A percentile compares a stretch with the other conserved stretches of the same genome.
phyloP scores from a whole-genome alignment of 805 yeast species.

The Lipomyces oligophaga region DNA sequence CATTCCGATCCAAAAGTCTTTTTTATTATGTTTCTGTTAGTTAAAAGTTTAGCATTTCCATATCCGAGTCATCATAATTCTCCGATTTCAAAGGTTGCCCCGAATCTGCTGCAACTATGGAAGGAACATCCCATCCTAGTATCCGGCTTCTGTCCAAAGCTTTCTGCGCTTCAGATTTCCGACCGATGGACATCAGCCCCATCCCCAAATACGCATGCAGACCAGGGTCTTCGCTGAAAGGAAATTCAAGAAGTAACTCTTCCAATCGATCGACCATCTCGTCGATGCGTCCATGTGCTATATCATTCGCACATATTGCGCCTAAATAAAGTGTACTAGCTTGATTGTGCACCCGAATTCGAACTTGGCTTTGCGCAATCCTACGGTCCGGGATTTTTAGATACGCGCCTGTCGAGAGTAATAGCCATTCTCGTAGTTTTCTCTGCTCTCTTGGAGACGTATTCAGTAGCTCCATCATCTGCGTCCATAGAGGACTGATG shows the following conservation, averaged over 20 bases:
- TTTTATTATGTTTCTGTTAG: background rate
- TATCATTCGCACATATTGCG: background rate
- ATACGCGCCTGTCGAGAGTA: constrained; percentile 9
- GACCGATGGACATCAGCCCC: constrained; percentile 13
- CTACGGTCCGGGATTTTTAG: constrained; percentile 2
- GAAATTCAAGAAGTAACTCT: constrained; percentile 23
- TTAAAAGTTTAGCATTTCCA: background rate
- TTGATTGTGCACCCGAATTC: constrained; percentile 2
- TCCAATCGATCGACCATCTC: constrained; percentile 16
- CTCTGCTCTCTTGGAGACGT: background rate
- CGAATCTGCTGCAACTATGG: no score
- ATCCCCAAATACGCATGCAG: constrained; percentile 17
- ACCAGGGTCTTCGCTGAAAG: constrained; percentile 19
- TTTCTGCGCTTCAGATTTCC: constrained; percentile 8
- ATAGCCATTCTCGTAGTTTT: constrained; percentile 17
- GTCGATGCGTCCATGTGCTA: constrained; percentile 3
- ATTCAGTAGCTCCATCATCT: constrained; percentile 2
- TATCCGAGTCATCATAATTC: background rate
- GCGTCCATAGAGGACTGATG: constrained; percentile 15
- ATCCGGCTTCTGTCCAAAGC: constrained; percentile 7
- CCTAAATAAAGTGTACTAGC: constrained; percentile 11
- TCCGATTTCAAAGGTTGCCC: no score
- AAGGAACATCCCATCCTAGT: constrained; percentile 14
- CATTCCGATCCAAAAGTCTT: no score
- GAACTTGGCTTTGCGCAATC: constrained; percentile 3